phyloP scores from a whole-genome alignment of 2,329 filamentous ascomycete genomes.

The Colletotrichum sp. region DNA sequence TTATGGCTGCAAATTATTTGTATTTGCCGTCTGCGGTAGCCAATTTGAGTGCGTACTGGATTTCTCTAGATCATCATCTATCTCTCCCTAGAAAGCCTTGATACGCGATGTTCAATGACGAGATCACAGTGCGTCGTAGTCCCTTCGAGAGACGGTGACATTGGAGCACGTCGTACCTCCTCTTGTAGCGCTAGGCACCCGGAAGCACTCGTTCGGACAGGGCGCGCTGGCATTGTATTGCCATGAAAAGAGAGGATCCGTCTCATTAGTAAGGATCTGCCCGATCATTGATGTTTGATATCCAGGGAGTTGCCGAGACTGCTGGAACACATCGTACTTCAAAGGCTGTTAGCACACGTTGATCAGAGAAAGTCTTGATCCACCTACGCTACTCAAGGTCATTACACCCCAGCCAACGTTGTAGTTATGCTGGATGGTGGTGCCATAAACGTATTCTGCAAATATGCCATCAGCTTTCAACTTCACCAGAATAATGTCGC shows the following conservation, averaged over 20 bases:
- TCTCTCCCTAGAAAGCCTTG: neutral
- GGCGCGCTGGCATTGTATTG: constrained; percentile 45
- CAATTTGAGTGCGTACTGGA: neutral
- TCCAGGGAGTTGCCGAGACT: constrained; percentile 38
- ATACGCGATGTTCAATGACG: neutral
- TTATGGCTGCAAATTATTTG: neutral
- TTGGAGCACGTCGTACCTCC: constrained; percentile 13
- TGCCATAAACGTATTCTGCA: constrained; percentile 58
- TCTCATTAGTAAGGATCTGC: constrained; percentile 55
- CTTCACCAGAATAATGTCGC: neutral
- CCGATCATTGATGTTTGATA: constrained; percentile 43
- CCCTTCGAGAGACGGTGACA: neutral
- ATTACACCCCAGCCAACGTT: constrained; percentile 6
- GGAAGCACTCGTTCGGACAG: constrained; percentile 15
- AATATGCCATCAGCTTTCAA: neutral
- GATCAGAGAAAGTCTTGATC: fast-evolving
- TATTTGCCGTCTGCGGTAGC: neutral
- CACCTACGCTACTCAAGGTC: constrained; percentile 10
- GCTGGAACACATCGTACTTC: constrained; percentile 48
- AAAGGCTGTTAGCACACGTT: constrained; percentile 31
- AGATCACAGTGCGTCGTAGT: neutral
- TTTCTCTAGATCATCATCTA: neutral
- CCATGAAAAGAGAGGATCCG: constrained; percentile 58
- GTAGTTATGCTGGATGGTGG: constrained; percentile 50
- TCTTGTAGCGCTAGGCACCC: neutral